Conservation (phyloP, 2,329 filamentous ascomycete species). For the Epichloe brachyelytri region DNA sequence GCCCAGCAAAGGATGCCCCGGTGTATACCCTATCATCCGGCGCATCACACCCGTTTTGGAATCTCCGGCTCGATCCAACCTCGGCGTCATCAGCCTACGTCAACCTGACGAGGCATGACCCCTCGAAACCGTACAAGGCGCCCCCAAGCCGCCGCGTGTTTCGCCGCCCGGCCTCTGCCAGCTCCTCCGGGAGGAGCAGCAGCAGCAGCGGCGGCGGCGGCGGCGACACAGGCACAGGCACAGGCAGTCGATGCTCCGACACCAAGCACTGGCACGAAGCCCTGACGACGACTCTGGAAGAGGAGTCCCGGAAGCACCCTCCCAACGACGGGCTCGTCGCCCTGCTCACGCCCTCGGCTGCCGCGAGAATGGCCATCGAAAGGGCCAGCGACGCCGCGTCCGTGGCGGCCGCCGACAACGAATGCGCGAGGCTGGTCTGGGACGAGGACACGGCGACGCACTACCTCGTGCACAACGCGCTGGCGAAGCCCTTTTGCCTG, state of each 20-base stretch:
- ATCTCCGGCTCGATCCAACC: constrained; percentile 49
- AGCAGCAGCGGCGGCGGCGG: background rate
- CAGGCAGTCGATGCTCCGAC: constrained; percentile 16
- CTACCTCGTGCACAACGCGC: constrained; percentile 50
- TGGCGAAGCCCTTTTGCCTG: constrained; percentile 50
- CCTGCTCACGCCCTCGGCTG: constrained; percentile 52
- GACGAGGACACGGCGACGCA: constrained; percentile 46
- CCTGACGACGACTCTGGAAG: constrained; percentile 44
- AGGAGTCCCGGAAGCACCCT: constrained; percentile 36
- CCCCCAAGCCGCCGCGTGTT: constrained; percentile 17
- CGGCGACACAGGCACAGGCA: too few relatives aligned
- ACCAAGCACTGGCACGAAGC: constrained; percentile 45
- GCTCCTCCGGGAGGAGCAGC: constrained; percentile 13
- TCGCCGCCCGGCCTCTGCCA: constrained; percentile 8
- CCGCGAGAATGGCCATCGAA: constrained; percentile 49
- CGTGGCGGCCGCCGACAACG: constrained; percentile 50
- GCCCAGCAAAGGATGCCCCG: constrained; percentile 44
- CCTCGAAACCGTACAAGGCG: constrained; percentile 42
- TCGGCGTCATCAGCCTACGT: constrained; percentile 46
- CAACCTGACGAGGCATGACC: constrained; percentile 46
- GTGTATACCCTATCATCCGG: constrained; percentile 53
- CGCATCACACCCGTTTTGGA: constrained; percentile 50
- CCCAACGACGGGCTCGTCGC: constrained; percentile 54
- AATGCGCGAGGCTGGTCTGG: constrained; percentile 62
- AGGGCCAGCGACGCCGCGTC: constrained; percentile 45